Evolutionary conservation across 208 protist genomes (phyloP), one percentile per base, ranked within the genome.

Genomic region (Leishmania martiniquensis): DNA sequence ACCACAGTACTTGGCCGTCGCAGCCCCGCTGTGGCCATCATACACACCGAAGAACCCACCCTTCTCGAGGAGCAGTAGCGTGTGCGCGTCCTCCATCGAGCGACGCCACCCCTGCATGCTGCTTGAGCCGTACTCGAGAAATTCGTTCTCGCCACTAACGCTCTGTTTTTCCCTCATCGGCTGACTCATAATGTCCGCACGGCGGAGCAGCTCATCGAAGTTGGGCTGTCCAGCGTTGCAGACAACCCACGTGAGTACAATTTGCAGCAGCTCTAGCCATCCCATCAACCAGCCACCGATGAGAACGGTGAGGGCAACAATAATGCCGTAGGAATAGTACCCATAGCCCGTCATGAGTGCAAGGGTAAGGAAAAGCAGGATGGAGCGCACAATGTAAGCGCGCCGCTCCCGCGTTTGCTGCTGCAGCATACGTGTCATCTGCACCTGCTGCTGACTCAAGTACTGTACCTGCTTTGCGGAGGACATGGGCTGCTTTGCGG

Each of bases 71-170:
- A 96, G 82, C 25, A 91, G 62, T 25, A 88, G 85, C 47, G 94
- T 96, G 80, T 98, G 96, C 45, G 90, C 91, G 78, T 98, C 96
- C 82, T 98, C 94, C 96, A 98, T 98, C 25, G 82, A 84, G 20
- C 94, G 85, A 37, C 96, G 91, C 93, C 93, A 98, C 9, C 96
- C 96, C 75, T 98, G 94, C 94, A 97, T 97, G 75, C 84, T 90
- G 73, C 91, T 96, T 68, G 77, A 91, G 2, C 90, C 96, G 65
- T 87, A 96, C 5, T 69, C 76, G 17, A 96, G 69, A 68, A 76
- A 87, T 1, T 82, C 87, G 76, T 98, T 98, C 67, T 94, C 88
- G 15, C 85, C 88, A 12, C 32, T 75, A 2, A 87, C 77, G 1
- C 93, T 95, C 3, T 86, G 49, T 77, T 98, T 98, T 32, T 86